These are phyloP conservation scores for Kondoa subrosea DNA, from an alignment of 768 basidiomycete genomes.

Conservation along the genomic window DNA sequence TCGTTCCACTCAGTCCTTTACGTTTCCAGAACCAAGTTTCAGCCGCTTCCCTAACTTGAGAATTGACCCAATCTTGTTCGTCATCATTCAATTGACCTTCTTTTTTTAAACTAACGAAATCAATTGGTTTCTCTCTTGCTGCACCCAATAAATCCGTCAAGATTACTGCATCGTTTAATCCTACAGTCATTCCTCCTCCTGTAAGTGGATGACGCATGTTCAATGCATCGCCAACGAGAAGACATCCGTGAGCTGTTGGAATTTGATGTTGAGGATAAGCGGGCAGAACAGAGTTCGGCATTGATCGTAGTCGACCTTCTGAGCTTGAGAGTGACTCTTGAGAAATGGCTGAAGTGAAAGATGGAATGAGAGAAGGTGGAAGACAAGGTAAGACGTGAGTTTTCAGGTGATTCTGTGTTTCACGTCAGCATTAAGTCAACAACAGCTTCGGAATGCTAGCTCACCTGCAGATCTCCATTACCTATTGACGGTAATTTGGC, in stretches of 20 bases:
- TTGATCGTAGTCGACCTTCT: constrained; percentile 55
- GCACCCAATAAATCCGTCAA: constrained; percentile 46
- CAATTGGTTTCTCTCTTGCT: constrained; percentile 9
- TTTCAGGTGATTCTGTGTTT: constrained; percentile 51
- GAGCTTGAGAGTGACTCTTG: constrained; percentile 2
- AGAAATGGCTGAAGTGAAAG: not conserved
- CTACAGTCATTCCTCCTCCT: constrained; percentile 93
- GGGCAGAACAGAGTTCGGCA: constrained; percentile 92
- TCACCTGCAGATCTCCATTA: constrained; percentile 50
- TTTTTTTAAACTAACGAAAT: not conserved
- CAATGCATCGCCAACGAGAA: constrained; percentile 88
- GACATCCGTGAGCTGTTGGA: constrained; percentile 45
- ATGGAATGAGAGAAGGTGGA: constrained; percentile 39
- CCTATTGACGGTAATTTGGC: constrained; percentile 48
- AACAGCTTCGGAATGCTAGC: constrained; percentile 18
- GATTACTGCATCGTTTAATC: constrained; percentile 65
- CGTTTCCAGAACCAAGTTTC: constrained; percentile 62
- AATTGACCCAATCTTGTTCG: constrained; percentile 1
- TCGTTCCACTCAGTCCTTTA: constrained; percentile 63
- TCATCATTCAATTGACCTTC: not conserved
- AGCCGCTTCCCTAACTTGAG: not conserved
- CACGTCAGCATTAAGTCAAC: not conserved
- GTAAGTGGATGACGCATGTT: constrained; percentile 99
- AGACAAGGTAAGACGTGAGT: constrained; percentile 61
- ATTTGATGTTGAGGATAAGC: constrained; percentile 45